Evolutionary conservation across 257 asterid genomes (phyloP).

Genomic region (Solanum commersonii): DNA sequence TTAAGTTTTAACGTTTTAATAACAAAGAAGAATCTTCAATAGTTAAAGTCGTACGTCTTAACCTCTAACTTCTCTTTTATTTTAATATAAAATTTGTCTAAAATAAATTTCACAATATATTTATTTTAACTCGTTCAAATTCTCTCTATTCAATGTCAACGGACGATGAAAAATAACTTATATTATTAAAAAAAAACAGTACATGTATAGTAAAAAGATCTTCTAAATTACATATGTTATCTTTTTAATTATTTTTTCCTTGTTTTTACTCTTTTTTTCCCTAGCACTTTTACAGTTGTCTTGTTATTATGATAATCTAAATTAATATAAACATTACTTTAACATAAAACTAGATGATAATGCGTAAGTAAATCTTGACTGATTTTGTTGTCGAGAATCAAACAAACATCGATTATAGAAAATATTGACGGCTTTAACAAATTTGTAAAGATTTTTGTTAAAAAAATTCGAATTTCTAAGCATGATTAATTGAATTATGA

Average conservation of each 20-base stretch:
- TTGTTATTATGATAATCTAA: not conserved
- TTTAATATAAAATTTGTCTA: not conserved
- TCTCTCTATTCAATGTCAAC: rapidly evolving
- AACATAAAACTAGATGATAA: not conserved
- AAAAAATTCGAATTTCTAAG: not conserved
- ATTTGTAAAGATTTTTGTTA: not conserved
- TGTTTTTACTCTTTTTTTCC: too few relatives aligned
- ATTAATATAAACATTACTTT: not conserved
- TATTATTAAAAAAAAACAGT: not conserved
- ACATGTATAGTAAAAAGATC: not conserved
- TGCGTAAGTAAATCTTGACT: not conserved
- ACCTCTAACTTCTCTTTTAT: not conserved
- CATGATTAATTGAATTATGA: not conserved
- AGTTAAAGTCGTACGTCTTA: not conserved
- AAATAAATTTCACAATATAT: not conserved
- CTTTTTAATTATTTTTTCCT: not conserved
- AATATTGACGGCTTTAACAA: not conserved
- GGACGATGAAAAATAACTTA: not conserved
- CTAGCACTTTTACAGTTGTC: not conserved
- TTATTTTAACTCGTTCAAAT: not conserved
- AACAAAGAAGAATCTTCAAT: not conserved
- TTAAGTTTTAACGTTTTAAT: not conserved
- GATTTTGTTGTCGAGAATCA: constrained; percentile 1
- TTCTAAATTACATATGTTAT: not conserved
- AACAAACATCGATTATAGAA: not conserved